Evolutionary conservation across 1,284 basidiomycete species (phyloP), one percentile per base, ranked within the genome.

Genomic region (Naganishia sp.): DNA sequence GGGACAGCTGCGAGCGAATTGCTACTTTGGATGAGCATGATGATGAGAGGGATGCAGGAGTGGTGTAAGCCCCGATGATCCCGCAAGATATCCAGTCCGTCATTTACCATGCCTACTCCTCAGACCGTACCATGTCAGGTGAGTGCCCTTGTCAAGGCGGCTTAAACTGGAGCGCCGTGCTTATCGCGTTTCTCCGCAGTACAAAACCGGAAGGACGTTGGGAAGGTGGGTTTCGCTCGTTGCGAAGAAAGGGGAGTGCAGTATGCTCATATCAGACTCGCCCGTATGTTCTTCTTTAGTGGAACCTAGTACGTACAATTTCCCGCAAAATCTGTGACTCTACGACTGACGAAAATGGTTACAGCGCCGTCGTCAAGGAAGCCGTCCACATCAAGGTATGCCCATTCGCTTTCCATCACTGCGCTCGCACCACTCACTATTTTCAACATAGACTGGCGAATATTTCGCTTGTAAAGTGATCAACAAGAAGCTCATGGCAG

Each of bases 311-410:
- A 55, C 65, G 77, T 70, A 15, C 11, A 25, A 13, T 13, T 39
- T 46, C 9, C 21, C 21, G 2, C 23, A 4, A 44, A 13, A 31
- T 23, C 0, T 9, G 4, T 11, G 28, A 10, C 31, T 13, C 33
- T 3, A 31, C 25, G 21, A 25, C 43, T 54, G 52, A 54, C 48
- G 2, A 1, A 73, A 76, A 60, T 77, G 79, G 9, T 80, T 39
- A 21, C 66, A 80, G 79, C 70, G 84, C 84, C 18, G 81, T 84
- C 28, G 84, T 85, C 69, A 84, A 84, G 72, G 95, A 97, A 82
- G 95, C 93, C 53, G 92, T 97, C 16, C 94, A 97, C 76, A 90
- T 97, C 83, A 88, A 89, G 80, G 95, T 94, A 0, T 87, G 91
- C 77, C 80, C 46, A 7, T 48, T 23, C 25, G 28, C 2, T 15